Base-by-base conservation (phyloP, 345 rosid genomes). In the Punica granatum region DNA sequence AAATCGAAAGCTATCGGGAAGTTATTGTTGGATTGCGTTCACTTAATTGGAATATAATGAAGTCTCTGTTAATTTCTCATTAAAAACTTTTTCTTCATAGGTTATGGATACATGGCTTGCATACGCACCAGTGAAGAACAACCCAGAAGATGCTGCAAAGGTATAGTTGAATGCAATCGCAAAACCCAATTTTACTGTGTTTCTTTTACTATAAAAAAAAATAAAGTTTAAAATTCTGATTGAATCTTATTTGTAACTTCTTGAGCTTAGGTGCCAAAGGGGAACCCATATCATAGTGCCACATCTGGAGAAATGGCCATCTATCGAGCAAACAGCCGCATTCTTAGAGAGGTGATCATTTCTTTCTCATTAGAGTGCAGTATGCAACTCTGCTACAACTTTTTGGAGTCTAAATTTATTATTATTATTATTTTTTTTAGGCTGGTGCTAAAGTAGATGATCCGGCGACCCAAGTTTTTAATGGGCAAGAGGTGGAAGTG, bases 111-210 rank as follows among this genome's bases (percentile, higher is more conserved):
- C 88, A 41, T 89, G 98, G 98, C 82, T 92, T 70, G 98, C 90
- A 68, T 92, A 92, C 76, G 89, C 98, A 73, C 98, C 98, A 3
- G 98, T 88, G 67, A 92, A 92, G 87, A 92, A 88, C 77, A 87
- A 89, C 67, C 92, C 98, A 2, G 96, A 86, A 74, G 98, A 92
- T 74, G 98, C 98, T 81, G 89, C 98, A 16, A 92, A 89, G 94
- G 97, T 91, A 75, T 65, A 59, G 15, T 32, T 44, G 26, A 44
- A 32, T 46, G 61, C 69, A 4, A 49, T 33, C 2, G 36, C 36
- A 12, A 42, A 65, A 65, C 21, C 54, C 68, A n/a, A 65, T 51
- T 13, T 51, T n/a, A 51, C 34, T 30, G 21, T 12, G 2, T 26
- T 12, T 26, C 30, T 30, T 14, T 56, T 30, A 56, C 61, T 30